Evolutionary conservation across 2,329 filamentous ascomycete genomes (phyloP).

Genomic region (Diplodia mutila): DNA sequence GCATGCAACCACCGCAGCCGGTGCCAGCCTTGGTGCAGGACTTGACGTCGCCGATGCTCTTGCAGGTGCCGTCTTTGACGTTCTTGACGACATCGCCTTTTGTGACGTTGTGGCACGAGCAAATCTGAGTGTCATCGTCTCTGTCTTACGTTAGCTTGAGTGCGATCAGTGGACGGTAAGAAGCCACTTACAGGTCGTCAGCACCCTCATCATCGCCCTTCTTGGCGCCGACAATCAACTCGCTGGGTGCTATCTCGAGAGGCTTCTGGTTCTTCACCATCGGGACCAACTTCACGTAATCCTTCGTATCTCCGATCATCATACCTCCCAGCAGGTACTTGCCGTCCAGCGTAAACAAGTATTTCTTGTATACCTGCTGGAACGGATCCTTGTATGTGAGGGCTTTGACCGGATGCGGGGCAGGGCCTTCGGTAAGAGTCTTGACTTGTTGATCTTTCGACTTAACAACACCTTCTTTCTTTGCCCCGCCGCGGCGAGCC

Average conservation of each 20-base stretch:
- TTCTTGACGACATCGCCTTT: conserved; percentile 76
- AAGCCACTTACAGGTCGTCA: conserved; percentile 65
- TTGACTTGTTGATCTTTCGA: conserved; percentile 55
- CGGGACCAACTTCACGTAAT: conserved; percentile 86
- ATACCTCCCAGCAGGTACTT: conserved; percentile 92
- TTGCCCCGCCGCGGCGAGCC: conserved; percentile 53
- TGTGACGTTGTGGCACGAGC: conserved; percentile 89
- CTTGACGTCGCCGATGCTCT: conserved; percentile 80
- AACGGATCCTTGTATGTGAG: conserved; percentile 90
- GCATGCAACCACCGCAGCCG: conserved; percentile 88
- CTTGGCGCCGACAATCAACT: conserved; percentile 80
- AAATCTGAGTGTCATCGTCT: conserved; percentile 84
- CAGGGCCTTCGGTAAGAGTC: conserved; percentile 58
- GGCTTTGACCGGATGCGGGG: conserved; percentile 71
- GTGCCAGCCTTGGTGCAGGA: conserved; percentile 90
- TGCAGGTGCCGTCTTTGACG: conserved; percentile 79
- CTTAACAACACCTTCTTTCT: conserved; percentile 47
- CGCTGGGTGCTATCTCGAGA: conserved; percentile 75
- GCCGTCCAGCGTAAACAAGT: conserved; percentile 85
- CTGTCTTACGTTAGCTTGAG: conserved; percentile 37
- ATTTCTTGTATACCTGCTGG: conserved; percentile 88
- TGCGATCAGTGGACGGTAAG: neutral
- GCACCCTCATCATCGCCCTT: conserved; percentile 71
- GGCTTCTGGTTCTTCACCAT: conserved; percentile 83
- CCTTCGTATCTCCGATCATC: conserved; percentile 93